Percentiles rank a stretch among this genome's conserved stretches.
phyloP scores from a whole-genome alignment of 164 flowering plant genomes.

The Macadamia tetraphylla region DNA sequence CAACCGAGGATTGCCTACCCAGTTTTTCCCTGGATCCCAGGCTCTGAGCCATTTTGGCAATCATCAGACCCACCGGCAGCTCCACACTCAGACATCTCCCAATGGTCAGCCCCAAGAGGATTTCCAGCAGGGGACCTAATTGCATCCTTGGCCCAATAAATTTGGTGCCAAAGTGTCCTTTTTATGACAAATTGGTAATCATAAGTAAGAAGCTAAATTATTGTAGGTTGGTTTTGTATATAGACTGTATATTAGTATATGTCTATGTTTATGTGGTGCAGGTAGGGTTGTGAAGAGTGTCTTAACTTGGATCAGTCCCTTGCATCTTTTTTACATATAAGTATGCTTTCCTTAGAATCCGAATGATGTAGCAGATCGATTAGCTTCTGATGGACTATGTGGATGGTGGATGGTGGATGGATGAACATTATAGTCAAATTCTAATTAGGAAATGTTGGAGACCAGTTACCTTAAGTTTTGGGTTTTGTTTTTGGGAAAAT shows the following conservation, averaged over 20 bases:
- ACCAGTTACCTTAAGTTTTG: background rate
- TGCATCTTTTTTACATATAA: slow-evolving; percentile 5
- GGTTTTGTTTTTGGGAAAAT: background rate
- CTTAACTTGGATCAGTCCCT: slow-evolving; percentile 11
- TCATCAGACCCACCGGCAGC: slow-evolving; percentile 42
- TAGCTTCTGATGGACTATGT: slow-evolving; percentile 4
- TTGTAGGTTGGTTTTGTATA: background rate
- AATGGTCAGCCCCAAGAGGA: too few species aligned
- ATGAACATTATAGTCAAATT: too few species aligned
- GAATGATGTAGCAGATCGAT: slow-evolving; percentile 4
- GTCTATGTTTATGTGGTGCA: too few species aligned
- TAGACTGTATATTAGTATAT: too few species aligned
- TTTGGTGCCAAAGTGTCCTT: slow-evolving; percentile 1
- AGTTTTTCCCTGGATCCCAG: slow-evolving; percentile 39
- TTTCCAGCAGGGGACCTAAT: too few species aligned
- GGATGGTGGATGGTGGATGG: background rate
- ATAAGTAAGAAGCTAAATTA: background rate
- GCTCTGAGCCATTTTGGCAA: slow-evolving; percentile 30
- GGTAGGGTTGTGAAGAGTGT: too few species aligned
- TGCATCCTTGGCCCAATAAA: too few species aligned
- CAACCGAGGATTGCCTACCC: slow-evolving; percentile 19
- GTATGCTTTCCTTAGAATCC: slow-evolving; percentile 8
- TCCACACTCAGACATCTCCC: slow-evolving; percentile 27
- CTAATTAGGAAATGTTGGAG: too few species aligned
- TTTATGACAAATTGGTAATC: background rate